Conservation (phyloP, 495 filamentous ascomycete species). For the Aspergillus campestris region DNA sequence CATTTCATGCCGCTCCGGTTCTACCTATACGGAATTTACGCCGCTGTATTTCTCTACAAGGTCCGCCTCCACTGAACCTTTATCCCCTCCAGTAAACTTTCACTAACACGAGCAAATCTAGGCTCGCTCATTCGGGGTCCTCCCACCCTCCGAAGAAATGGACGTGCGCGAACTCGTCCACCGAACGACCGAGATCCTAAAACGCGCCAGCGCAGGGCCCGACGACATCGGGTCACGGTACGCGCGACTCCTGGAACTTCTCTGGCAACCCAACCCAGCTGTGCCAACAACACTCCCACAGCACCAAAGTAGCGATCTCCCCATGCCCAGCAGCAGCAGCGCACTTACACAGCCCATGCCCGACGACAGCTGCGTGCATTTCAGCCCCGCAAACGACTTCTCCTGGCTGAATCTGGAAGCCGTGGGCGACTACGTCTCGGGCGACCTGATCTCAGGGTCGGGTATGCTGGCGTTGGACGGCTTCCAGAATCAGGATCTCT, state of each 20-base stretch:
- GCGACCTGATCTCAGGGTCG: constrained; percentile 30
- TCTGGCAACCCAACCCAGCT: constrained; percentile 37
- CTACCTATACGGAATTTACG: constrained; percentile 51
- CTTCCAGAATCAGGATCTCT: constrained; percentile 29
- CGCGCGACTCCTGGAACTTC: constrained; percentile 43
- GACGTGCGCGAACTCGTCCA: constrained; percentile 44
- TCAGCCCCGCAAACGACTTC: constrained; percentile 46
- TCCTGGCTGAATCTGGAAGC: constrained; percentile 50
- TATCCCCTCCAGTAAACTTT: not conserved
- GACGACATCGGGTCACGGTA: constrained; percentile 50
- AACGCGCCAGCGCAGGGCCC: constrained; percentile 43
- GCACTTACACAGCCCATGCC: constrained; percentile 21
- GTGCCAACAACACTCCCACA: constrained; percentile 12
- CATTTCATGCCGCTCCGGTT: constrained; percentile 53
- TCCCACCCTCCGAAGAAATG: constrained; percentile 41
- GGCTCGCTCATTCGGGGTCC: constrained; percentile 49
- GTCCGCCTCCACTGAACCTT: constrained; percentile 9
- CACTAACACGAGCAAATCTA: constrained; percentile 5
- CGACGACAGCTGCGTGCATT: constrained; percentile 33
- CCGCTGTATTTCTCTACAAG: constrained; percentile 50
- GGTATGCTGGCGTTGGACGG: constrained; percentile 31
- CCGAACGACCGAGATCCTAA: constrained; percentile 42
- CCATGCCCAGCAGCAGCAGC: constrained; percentile 18
- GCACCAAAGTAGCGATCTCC: constrained; percentile 26
- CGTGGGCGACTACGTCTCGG: constrained; percentile 48